Conservation (phyloP, 1,139 yeast genomes). For the Geotrichum fermentans region DNA sequence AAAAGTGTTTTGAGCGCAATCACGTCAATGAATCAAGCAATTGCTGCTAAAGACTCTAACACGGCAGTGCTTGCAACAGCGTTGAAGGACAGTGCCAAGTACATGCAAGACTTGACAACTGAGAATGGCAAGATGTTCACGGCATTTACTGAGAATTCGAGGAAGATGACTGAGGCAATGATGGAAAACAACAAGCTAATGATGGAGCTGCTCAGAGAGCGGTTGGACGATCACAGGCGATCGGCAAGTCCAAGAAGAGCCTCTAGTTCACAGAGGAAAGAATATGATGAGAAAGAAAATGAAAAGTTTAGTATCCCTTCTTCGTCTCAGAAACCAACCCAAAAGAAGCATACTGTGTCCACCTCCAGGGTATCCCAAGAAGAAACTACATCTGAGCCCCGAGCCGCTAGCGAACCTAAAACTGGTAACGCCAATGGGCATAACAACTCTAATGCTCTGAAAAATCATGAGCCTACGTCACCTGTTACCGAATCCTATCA, state of each 20-base stretch:
- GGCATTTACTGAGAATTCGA: constrained; percentile 1
- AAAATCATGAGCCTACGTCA: too few relatives aligned
- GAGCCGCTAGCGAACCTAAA: too few relatives aligned
- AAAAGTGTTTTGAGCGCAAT: constrained; percentile 7
- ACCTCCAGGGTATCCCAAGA: too few relatives aligned
- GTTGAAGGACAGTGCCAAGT: neutral
- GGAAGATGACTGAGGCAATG: constrained; percentile 6
- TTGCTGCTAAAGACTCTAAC: constrained; percentile 3
- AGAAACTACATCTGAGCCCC: too few relatives aligned
- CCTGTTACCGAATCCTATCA: too few relatives aligned
- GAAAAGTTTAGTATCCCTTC: too few relatives aligned
- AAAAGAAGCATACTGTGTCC: too few relatives aligned
- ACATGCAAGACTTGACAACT: constrained; percentile 6
- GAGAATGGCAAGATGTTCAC: constrained; percentile 5
- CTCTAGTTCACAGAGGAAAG: neutral
- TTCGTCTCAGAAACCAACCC: too few relatives aligned
- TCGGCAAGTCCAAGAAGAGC: neutral
- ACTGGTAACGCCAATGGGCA: too few relatives aligned
- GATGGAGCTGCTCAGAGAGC: constrained; percentile 4
- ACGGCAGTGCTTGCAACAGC: constrained; percentile 7
- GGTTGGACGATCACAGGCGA: neutral
- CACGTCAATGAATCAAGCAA: constrained; percentile 3
- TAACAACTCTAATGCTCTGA: too few relatives aligned
- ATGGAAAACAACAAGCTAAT: constrained; percentile 6
- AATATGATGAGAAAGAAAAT: neutral